These are phyloP conservation scores for Pyricularia pennisetigena DNA, from an alignment of 2,329 filamentous ascomycete genomes.

Conservation along the genomic window DNA sequence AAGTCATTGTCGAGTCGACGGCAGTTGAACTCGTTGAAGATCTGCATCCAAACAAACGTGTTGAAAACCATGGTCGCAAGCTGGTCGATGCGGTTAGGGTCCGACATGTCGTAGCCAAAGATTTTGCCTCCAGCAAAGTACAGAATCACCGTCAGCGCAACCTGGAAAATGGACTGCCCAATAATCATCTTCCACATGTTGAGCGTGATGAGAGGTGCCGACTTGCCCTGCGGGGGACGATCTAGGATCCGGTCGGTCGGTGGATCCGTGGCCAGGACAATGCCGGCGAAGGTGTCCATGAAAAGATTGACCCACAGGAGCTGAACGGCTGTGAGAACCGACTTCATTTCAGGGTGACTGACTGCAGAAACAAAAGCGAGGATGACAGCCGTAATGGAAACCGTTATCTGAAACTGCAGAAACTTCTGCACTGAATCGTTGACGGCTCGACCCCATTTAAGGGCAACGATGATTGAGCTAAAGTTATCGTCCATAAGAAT, in stretches of 20 bases:
- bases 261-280: conserved; percentile 79
- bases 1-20: conserved; percentile 80
- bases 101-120: conserved; percentile 41
- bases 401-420: conserved; percentile 64
- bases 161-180: conserved; percentile 81
- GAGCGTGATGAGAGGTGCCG: conserved; percentile 58
- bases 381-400: conserved; percentile 82
- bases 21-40: conserved; percentile 74
- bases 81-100: conserved; percentile 36
- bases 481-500: conserved; percentile 84
- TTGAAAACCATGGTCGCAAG: conserved; percentile 68
- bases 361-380: conserved; percentile 82
- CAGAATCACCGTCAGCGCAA: conserved; percentile 66
- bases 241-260: conserved; percentile 71
- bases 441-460: conserved; percentile 69
- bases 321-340: conserved; percentile 78
- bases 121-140: conserved; percentile 60
- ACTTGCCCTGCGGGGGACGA: conserved; percentile 54
- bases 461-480: conserved; percentile 68
- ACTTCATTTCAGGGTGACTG: conserved; percentile 53
- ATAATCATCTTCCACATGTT: conserved; percentile 99
- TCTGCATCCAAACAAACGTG: conserved; percentile 79
- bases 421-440: conserved; percentile 70
- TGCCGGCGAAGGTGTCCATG: conserved; percentile 87
- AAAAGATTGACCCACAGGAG: conserved; percentile 92